Base-by-base conservation (phyloP, 169 alveolate species). In the Amoebophrya sp. region DNA sequence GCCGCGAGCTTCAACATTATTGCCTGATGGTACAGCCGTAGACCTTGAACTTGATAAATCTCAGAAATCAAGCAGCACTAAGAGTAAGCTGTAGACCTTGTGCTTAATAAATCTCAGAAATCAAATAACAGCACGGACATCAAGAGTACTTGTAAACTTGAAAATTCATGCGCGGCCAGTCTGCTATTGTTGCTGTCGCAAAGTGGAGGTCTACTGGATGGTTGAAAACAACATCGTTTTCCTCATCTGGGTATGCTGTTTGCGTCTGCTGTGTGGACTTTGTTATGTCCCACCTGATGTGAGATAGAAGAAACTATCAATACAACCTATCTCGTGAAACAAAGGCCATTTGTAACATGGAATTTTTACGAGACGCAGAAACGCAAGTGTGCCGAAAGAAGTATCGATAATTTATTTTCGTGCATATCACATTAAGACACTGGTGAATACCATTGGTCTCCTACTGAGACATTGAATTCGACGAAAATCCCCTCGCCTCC, bases 391-490 rank as follows among this genome's bases (percentile, higher is more conserved):
- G n/a, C n/a, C n/a, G n/a, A n/a, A n/a, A n/a, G n/a, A n/a, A n/a
- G n/a, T n/a, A n/a, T n/a, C n/a, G n/a, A n/a, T n/a, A n/a, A n/a
- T n/a, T n/a, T n/a, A n/a, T n/a, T n/a, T n/a, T n/a, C n/a, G n/a
- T n/a, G n/a, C n/a, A n/a, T n/a, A n/a, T n/a, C n/a, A n/a, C n/a
- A n/a, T n/a, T n/a, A n/a, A n/a, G n/a, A n/a, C n/a, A n/a, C n/a
- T n/a, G n/a, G n/a, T n/a, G n/a, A n/a, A 47, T 65, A 65, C 83
- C 83, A 65, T 65, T 65, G 83, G 26, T 65, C 83, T 36, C 83
- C 83, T 10, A 6, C 12, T 0, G 83, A 65, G 33, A 65, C 83
- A 36, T 65, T 65, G 83, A 6, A 65, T 36, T 65, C 83, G 39
- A 65, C 83, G 83, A 65, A 65, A 18, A 65, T 65, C 2, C 83